Percentiles rank a stretch among this genome's conserved stretches.
phyloP scores from a whole-genome alignment of 768 basidiomycete genomes.

The Kwoniella sp. region DNA sequence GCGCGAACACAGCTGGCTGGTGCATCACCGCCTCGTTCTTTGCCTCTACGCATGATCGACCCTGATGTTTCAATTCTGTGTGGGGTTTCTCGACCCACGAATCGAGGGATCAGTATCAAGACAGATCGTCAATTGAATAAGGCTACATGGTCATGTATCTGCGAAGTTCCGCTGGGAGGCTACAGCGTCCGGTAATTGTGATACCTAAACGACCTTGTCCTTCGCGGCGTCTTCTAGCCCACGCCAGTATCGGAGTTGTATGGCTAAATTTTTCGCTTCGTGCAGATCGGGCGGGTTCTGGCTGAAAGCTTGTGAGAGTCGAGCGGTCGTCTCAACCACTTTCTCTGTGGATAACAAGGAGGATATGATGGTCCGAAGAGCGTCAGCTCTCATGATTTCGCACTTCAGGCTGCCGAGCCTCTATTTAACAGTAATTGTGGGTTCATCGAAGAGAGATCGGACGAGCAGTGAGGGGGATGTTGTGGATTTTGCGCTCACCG shows the following conservation, averaged over 20 bases:
- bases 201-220: conserved; percentile 37
- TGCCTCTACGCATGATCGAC: too few species aligned
- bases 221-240: conserved; percentile 56
- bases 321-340: conserved; percentile 60
- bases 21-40: too few species aligned
- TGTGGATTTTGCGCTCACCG: conserved; percentile 57
- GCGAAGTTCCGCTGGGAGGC: too few species aligned
- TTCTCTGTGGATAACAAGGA: conserved; percentile 59
- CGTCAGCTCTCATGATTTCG: neutral
- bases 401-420: too few species aligned
- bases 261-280: conserved; percentile 64
- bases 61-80: too few species aligned
- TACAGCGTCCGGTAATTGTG: too few species aligned
- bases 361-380: neutral
- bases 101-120: too few species aligned
- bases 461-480: neutral
- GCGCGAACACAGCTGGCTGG: too few species aligned
- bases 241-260: conserved; percentile 72
- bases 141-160: neutral
- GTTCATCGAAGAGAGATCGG: neutral
- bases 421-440: too few species aligned
- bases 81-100: too few species aligned
- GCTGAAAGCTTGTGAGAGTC: conserved; percentile 63
- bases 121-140: too few species aligned
- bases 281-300: conserved; percentile 62